Conservation (phyloP, 2,329 filamentous ascomycete genomes). For the Stemphylium vesicarium region DNA sequence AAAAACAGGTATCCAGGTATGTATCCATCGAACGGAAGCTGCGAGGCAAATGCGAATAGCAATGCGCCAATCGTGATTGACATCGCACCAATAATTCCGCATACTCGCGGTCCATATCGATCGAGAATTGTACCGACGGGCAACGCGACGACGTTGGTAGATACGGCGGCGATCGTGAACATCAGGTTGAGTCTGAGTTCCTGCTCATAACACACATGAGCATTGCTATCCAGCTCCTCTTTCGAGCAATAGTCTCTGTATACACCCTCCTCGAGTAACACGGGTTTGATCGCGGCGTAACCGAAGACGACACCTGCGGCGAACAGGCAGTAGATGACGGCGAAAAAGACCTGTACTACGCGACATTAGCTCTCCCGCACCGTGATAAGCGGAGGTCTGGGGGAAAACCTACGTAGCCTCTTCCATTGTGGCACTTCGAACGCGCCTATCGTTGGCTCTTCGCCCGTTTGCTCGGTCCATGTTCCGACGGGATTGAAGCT, state of each 20-base stretch:
- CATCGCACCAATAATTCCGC: slow-evolving; percentile 72
- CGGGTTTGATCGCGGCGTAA: slow-evolving; percentile 51
- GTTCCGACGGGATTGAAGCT: slow-evolving; percentile 58
- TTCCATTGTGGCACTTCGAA: slow-evolving; percentile 63
- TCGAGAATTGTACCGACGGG: slow-evolving; percentile 87
- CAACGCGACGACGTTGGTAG: slow-evolving; percentile 84
- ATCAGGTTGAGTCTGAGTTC: slow-evolving; percentile 74
- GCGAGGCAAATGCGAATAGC: slow-evolving; percentile 71
- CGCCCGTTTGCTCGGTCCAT: slow-evolving; percentile 51
- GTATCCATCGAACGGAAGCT: slow-evolving; percentile 72
- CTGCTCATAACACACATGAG: slow-evolving; percentile 48
- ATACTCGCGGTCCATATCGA: slow-evolving; percentile 77
- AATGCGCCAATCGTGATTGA: slow-evolving; percentile 74
- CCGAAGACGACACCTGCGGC: slow-evolving; percentile 65
- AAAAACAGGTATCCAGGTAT: slow-evolving; percentile 59
- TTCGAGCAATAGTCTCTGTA: slow-evolving; percentile 47
- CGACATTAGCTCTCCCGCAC: slow-evolving; percentile 19
- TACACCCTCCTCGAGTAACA: slow-evolving; percentile 46
- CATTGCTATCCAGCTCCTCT: slow-evolving; percentile 43
- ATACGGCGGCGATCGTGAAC: slow-evolving; percentile 89
- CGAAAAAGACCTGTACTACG: slow-evolving; percentile 71
- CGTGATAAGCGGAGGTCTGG: too few relatives aligned
- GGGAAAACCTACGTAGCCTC: slow-evolving; percentile 55
- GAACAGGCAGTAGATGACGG: slow-evolving; percentile 75
- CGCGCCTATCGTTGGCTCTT: slow-evolving; percentile 53